A percentile compares a stretch with the other conserved stretches of the same genome.
Conservation (phyloP, 2,329 filamentous ascomycete genomes). For the Xylaria sp. region DNA sequence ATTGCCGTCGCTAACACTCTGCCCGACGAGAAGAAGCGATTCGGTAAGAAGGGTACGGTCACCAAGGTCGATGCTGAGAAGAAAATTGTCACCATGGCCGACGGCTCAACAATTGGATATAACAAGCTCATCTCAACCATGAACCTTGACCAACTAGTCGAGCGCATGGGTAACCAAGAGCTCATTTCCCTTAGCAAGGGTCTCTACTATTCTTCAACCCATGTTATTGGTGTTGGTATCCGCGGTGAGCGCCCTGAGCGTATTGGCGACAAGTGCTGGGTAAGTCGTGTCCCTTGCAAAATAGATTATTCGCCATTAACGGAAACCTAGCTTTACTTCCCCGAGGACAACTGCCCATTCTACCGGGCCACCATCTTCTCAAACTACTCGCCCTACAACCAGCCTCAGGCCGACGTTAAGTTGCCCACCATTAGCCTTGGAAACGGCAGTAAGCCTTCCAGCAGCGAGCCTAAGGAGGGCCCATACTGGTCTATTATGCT, state of each 20-base stretch:
- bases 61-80: slow-evolving; percentile 86
- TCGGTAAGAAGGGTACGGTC: slow-evolving; percentile 86
- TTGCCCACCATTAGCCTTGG: slow-evolving; percentile 87
- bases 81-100: slow-evolving; percentile 83
- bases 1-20: slow-evolving; percentile 95
- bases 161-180: slow-evolving; percentile 89
- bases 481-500: slow-evolving; percentile 99
- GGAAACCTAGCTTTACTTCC: slow-evolving; percentile 82
- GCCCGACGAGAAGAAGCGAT: slow-evolving; percentile 89
- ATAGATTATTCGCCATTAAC: slow-evolving; percentile 25
- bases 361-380: slow-evolving; percentile 99
- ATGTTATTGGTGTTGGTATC: slow-evolving; percentile 96
- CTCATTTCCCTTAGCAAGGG: slow-evolving; percentile 85
- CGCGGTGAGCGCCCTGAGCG: slow-evolving; percentile 91
- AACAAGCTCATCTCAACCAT: slow-evolving; percentile 95
- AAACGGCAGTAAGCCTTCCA: slow-evolving; percentile 83
- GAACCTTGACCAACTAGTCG: slow-evolving; percentile 88
- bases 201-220: slow-evolving; percentile 96
- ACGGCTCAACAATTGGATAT: slow-evolving; percentile 91
- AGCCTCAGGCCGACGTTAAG: slow-evolving; percentile 84
- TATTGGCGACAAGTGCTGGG: slow-evolving; percentile 99
- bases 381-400: slow-evolving; percentile 99
- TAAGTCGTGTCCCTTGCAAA: slow-evolving; percentile 54
- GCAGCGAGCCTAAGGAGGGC: slow-evolving; percentile 79
- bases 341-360: slow-evolving; percentile 98